Percentiles rank a stretch among this genome's conserved stretches.
Evolutionary conservation across 202 grass and related monocot species (phyloP).

Genomic region (Bolboschoenoplectus hybrid): DNA sequence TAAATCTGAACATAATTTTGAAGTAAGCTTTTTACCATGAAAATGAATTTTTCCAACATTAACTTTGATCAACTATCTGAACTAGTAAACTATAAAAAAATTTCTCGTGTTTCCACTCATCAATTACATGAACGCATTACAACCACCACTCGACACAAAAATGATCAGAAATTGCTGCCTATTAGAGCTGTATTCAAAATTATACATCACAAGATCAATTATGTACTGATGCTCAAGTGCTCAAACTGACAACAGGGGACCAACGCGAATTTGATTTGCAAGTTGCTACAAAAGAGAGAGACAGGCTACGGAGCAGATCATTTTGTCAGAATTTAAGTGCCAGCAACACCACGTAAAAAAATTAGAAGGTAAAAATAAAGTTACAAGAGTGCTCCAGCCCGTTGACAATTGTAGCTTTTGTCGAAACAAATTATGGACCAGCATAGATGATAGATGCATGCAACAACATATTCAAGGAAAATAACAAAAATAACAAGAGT

Average conservation of each 20-base stretch:
- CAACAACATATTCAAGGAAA: neutral
- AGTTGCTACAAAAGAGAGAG: neutral
- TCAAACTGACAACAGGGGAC: neutral
- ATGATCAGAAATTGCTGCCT: neutral
- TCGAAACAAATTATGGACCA: neutral
- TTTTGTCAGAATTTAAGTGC: neutral
- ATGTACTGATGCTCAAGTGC: neutral
- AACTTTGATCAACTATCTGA: neutral
- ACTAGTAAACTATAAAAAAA: neutral
- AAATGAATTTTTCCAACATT: no score
- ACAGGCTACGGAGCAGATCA: no score
- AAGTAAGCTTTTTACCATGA: no score
- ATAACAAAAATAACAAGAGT: neutral
- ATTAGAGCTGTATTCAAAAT: neutral
- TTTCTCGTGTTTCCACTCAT: neutral
- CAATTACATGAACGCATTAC: neutral
- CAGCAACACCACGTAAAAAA: neutral
- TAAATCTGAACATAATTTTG: no score
- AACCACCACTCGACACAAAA: neutral
- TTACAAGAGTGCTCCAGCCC: neutral
- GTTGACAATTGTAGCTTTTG: neutral
- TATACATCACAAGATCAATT: neutral
- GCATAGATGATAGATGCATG: neutral
- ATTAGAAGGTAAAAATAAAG: no score
- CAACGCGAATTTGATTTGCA: neutral